Evolutionary conservation across 768 basidiomycete species (phyloP), one percentile per base, ranked within the genome.

Genomic region (Infundibulicybe gibba): DNA sequence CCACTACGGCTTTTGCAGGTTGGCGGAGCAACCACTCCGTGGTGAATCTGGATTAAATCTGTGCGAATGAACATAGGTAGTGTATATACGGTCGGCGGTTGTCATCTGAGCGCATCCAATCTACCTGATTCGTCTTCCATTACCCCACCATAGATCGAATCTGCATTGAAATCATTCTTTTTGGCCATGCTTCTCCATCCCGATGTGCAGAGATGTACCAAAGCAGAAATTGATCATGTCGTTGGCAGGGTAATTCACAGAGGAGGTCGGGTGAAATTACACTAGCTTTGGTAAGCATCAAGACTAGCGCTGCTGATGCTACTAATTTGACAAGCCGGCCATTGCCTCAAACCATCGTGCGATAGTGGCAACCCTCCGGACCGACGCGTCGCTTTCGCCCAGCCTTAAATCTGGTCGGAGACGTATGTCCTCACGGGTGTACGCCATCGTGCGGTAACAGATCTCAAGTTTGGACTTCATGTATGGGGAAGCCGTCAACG

Each of bases 391-490:
- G 48, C 81, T 87, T 49, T 70, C 67, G 1, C 81, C 86, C 3
- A 92, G 68, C 31, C 87, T 72, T 35, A 90, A 61, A 61, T 92
- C 90, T 14, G 90, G 88, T 5, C 87, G 75, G 5, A 87, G 64
- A 5, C 69, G 70, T 14, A 67, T 66, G 59, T 91, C 87, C 49
- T 78, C 75, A 21, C 70, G 71, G 1, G 73, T 69, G 52, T 77
- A 74, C 2, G 87, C 85, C 77, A 91, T 77, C 6, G 87, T 84
- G 15, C 90, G 80, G 64, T 85, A 92, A 59, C 90, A 92, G 13
- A 91, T 82, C 52, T 82, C 73, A 40, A 81, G 59, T 43, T 61
- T 66, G 1, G 87, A 84, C 40, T 75, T 79, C 19, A 82, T 73
- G 53, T 80, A 75, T 11, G 84, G 81, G 1, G 89, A 90, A 0